A percentile compares a stretch with the other conserved stretches of the same genome.
Evolutionary conservation across 495 filamentous ascomycete genomes (phyloP).

Genomic region (Melanomma pulvis-pyrius): DNA sequence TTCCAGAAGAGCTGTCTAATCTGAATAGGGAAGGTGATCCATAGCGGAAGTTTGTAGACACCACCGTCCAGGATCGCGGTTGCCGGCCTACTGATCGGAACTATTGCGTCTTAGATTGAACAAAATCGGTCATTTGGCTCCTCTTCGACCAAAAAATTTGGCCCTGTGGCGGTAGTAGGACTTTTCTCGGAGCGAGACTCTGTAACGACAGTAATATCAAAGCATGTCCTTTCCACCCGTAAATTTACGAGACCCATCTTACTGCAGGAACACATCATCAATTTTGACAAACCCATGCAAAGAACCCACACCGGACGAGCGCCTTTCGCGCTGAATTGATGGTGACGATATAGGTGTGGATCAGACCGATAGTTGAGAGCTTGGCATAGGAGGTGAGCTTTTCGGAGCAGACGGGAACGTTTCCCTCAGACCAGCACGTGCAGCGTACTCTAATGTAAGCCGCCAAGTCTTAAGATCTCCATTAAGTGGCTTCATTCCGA

Average conservation of each 20-base stretch:
- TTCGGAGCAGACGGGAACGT: conserved; percentile 32
- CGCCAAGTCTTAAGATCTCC: conserved; percentile 14
- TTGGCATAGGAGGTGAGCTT: conserved; percentile 13
- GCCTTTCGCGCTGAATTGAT: conserved; percentile 30
- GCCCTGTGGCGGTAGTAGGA: neutral
- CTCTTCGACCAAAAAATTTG: neutral
- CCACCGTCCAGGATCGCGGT: conserved; percentile 19
- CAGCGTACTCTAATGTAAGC: conserved; percentile 4
- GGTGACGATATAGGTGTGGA: conserved; percentile 22
- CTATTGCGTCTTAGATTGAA: neutral
- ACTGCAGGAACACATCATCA: conserved; percentile 23
- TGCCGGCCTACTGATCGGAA: neutral
- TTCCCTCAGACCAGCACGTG: conserved; percentile 29
- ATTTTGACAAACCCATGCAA: conserved; percentile 19
- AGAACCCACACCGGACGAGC: conserved; percentile 10
- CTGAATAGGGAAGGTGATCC: conserved; percentile 5
- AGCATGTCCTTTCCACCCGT: neutral
- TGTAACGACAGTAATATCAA: neutral
- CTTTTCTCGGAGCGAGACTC: neutral
- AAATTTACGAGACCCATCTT: conserved; percentile 5
- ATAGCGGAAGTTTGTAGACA: neutral
- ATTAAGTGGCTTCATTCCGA: conserved; percentile 16
- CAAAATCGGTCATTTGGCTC: neutral
- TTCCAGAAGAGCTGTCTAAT: conserved; percentile 19
- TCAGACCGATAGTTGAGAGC: conserved; percentile 1